Conservation (phyloP, 2,329 filamentous ascomycete genomes). For the Fusarium nurragi region DNA sequence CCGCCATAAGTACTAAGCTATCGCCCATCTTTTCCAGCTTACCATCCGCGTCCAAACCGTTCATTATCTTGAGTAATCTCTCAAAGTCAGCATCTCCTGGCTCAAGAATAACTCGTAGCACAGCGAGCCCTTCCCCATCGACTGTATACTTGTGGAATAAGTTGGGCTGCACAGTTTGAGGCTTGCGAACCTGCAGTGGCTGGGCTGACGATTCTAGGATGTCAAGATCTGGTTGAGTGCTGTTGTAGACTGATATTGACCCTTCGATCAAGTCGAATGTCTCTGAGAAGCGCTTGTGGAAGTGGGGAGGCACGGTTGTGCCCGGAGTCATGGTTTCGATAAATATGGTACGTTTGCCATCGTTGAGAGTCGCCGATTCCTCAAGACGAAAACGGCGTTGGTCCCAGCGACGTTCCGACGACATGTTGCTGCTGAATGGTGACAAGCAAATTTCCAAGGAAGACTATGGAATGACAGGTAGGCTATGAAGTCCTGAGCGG, state of each 20-base stretch:
- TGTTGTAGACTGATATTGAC: neutral
- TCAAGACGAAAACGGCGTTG: conserved; percentile 9
- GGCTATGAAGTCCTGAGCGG: too few species aligned
- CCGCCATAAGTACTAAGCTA: conserved; percentile 4
- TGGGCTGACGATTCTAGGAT: neutral
- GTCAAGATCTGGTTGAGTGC: neutral
- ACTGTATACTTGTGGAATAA: conserved; percentile 1
- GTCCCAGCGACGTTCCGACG: conserved; percentile 12
- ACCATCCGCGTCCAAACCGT: neutral
- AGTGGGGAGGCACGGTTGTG: neutral
- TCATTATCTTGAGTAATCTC: conserved; percentile 2
- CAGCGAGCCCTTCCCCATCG: neutral
- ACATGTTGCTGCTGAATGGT: neutral
- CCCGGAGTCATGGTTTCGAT: conserved; percentile 11
- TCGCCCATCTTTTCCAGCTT: neutral
- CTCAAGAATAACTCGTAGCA: neutral
- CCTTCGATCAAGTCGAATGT: neutral
- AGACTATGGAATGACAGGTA: too few species aligned
- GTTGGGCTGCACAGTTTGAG: neutral
- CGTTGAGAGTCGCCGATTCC: neutral
- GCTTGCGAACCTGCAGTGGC: neutral
- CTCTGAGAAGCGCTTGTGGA: neutral
- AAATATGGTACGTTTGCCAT: conserved; percentile 4
- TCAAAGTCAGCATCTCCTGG: neutral
- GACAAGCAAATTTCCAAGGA: too few species aligned